These are phyloP conservation scores for Cryphonectria naterciae DNA, from an alignment of 2,329 filamentous ascomycete species.

Conservation along the genomic window DNA sequence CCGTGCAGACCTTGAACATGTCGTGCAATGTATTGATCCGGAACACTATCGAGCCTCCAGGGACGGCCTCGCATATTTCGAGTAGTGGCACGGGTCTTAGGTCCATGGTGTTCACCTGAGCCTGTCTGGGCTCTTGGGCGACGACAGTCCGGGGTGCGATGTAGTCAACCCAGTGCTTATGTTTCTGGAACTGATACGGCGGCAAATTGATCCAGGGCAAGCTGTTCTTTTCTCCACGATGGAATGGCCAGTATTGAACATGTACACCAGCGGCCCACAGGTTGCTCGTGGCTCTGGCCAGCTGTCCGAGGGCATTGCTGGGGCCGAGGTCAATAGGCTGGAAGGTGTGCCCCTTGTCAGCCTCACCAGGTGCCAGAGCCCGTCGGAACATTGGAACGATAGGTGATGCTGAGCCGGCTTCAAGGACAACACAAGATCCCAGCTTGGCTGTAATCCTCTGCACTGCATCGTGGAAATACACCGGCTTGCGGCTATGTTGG, in stretches of 20 bases:
- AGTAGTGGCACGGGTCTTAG: constrained; percentile 1
- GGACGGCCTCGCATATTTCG: not conserved
- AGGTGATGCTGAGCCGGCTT: not conserved
- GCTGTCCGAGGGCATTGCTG: constrained; percentile 4
- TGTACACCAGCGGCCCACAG: constrained; percentile 32
- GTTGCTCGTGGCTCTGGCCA: constrained; percentile 20
- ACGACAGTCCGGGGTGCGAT: not conserved
- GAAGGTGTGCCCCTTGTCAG: constrained; percentile 14
- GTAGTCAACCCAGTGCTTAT: constrained; percentile 33
- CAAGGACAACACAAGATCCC: constrained; percentile 17
- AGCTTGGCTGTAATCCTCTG: constrained; percentile 33
- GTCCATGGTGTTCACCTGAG: constrained; percentile 11
- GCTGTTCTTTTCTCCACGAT: constrained; percentile 26
- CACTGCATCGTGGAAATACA: constrained; percentile 40
- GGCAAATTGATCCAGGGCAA: constrained; percentile 33
- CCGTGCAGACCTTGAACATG: constrained; percentile 29
- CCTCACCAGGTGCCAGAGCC: constrained; percentile 30
- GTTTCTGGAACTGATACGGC: constrained; percentile 38
- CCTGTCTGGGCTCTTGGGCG: constrained; percentile 9
- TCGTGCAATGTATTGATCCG: constrained; percentile 30
- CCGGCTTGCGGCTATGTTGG: constrained; percentile 39
- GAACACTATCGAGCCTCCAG: not conserved
- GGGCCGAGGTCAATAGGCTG: constrained; percentile 21
- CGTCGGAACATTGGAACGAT: constrained; percentile 40
- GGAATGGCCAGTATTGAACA: constrained; percentile 35